Evolutionary conservation across 306 rosid species (phyloP), one percentile per base, ranked within the genome.

Genomic region (Oemleria cerasiformis): DNA sequence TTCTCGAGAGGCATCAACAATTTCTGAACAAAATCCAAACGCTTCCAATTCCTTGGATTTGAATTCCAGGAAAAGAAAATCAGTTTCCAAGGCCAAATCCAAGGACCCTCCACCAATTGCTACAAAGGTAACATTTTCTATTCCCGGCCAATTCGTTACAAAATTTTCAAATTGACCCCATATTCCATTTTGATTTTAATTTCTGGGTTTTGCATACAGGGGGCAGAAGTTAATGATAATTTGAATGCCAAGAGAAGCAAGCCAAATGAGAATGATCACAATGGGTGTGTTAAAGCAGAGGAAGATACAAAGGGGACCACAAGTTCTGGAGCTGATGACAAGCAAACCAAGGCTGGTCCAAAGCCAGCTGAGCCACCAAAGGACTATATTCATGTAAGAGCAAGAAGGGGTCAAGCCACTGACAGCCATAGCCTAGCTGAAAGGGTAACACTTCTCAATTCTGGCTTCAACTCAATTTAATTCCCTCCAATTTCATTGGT

Each of bases 341-440:
- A 84, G 60, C 87, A 81, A 51, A 75, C 66, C 40, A 89, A 91
- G 70, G 44, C 79, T 40, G 80, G 81, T 30, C 45, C 96, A 36
- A 91, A 91, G 64, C 86, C 89, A 59, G 82, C 88, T 8, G 99
- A 95, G 75, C 88, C 96, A 36, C 88, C 82, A 4, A 95, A 89
- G 76, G 99, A 95, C 68, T 95, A 92, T 78, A 95, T 95, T 81
- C 99, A 95, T 79, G 99, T 95, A 5, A 82, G 99, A 84, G 99
- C 99, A 44, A 86, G 97, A 88, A 88, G 99, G 51, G 99, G 99
- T 25, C 97, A 95, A 82, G 99, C 99, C 38, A 95, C 99, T 17
- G 99, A 95, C 60, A 95, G 97, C 81, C 99, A 95, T 65, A 95
- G 99, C 43, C 96, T 95, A 30, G 99, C 99, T 12, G 99, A 95